phyloP scores from a whole-genome alignment of 331 rosid genomes.

The Prunus yedoensis region DNA sequence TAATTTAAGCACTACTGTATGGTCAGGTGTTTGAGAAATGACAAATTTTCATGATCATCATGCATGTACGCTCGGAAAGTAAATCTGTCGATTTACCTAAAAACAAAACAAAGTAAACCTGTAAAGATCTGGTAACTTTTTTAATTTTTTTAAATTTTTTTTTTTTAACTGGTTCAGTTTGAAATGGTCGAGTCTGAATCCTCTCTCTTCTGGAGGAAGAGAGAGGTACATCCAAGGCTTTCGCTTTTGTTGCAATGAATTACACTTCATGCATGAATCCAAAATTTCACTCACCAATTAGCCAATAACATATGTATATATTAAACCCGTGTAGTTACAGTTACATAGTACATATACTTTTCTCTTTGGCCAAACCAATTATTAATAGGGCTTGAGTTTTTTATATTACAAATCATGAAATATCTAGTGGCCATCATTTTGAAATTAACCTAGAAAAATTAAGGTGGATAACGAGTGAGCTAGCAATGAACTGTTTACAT shows the following conservation, averaged over 20 bases:
- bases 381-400: background rate
- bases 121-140: background rate
- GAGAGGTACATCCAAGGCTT: background rate
- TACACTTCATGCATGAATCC: background rate
- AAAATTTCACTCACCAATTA: background rate
- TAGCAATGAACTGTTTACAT: background rate
- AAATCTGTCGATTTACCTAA: background rate
- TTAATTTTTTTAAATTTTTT: background rate
- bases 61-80: constrained; percentile 6
- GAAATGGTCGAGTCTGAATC: background rate
- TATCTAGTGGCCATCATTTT: background rate
- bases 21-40: background rate
- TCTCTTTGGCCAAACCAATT: constrained; percentile 3
- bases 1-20: background rate
- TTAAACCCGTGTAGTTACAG: constrained; percentile 12
- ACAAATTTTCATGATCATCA: constrained; percentile 2
- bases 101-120: background rate
- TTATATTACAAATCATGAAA: background rate
- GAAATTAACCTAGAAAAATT: background rate
- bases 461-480: background rate
- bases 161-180: background rate
- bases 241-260: background rate
- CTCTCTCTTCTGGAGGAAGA: background rate
- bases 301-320: background rate
- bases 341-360: background rate